Conservation (phyloP, 129 eudicot species). For the Flaveria ramosissima region DNA sequence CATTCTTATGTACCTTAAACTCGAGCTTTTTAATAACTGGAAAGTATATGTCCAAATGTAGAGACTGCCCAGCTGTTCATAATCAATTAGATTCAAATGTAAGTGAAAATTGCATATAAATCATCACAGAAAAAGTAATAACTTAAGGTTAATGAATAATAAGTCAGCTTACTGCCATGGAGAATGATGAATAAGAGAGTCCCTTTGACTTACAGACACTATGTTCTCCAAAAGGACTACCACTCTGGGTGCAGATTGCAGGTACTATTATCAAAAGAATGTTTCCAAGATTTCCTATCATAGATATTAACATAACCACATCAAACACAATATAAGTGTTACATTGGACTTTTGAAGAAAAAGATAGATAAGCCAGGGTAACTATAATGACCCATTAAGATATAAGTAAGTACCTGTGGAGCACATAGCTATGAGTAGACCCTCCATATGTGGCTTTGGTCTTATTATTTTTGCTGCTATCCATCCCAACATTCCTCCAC, state of each 20-base stretch:
- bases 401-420: constrained; percentile 44
- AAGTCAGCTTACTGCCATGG: constrained; percentile 64
- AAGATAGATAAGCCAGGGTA: background rate
- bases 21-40: constrained; percentile 62
- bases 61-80: constrained; percentile 71
- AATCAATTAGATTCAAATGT: background rate
- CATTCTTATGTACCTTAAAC: constrained; percentile 34
- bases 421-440: constrained; percentile 61
- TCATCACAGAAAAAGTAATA: background rate
- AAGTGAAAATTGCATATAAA: background rate
- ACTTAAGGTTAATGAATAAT: background rate
- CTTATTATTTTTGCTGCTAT: constrained; percentile 55
- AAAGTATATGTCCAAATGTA: constrained; percentile 80
- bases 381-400: too few relatives aligned
- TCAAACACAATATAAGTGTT: background rate
- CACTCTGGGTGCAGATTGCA: constrained; percentile 75
- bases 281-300: constrained; percentile 79
- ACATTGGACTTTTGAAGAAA: background rate
- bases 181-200: constrained; percentile 84
- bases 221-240: constrained; percentile 90
- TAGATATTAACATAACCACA: background rate
- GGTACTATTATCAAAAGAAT: constrained; percentile 78
- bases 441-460: constrained; percentile 66
- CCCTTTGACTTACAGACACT: constrained; percentile 57
- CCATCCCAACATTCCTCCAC: constrained; percentile 79